Conservation (phyloP, 2,329 filamentous ascomycete genomes). For the Cercospora zeina region DNA sequence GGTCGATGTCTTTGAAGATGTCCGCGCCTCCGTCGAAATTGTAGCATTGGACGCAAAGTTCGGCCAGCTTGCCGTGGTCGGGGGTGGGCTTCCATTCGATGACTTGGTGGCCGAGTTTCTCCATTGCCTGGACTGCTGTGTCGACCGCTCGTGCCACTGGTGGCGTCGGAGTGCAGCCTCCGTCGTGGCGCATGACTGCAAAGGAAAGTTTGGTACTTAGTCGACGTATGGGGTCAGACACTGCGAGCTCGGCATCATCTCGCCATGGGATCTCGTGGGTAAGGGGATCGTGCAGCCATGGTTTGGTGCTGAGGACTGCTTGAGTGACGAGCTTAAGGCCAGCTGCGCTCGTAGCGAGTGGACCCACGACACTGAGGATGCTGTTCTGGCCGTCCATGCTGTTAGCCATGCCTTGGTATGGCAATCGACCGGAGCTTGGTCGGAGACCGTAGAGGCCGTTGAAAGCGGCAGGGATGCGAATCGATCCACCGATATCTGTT, state of each 20-base stretch:
- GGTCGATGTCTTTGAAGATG: slow-evolving; percentile 51
- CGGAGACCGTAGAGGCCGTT: slow-evolving; percentile 59
- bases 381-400: slow-evolving; percentile 65
- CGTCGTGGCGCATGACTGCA: slow-evolving; percentile 57
- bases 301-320: slow-evolving; percentile 57
- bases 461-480: slow-evolving; percentile 62
- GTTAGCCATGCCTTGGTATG: slow-evolving; percentile 58
- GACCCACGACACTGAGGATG: slow-evolving; percentile 63
- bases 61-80: slow-evolving; percentile 46
- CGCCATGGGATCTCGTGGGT: slow-evolving; percentile 68
- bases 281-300: slow-evolving; percentile 67
- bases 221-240: slow-evolving; percentile 33
- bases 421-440: slow-evolving; percentile 55
- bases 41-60: slow-evolving; percentile 44
- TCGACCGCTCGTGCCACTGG: slow-evolving; percentile 58
- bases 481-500: slow-evolving; percentile 56
- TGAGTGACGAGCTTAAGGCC: slow-evolving; percentile 59
- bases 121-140: slow-evolving; percentile 53
- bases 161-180: slow-evolving; percentile 54
- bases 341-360: slow-evolving; percentile 58
- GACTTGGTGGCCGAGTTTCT: slow-evolving; percentile 58
- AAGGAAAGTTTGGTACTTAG: slow-evolving; percentile 50
- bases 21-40: slow-evolving; percentile 55
- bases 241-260: slow-evolving; percentile 48
- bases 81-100: slow-evolving; percentile 60